phyloP scores from a whole-genome alignment of 139 green algal species.

The Closterium sp. region DNA sequence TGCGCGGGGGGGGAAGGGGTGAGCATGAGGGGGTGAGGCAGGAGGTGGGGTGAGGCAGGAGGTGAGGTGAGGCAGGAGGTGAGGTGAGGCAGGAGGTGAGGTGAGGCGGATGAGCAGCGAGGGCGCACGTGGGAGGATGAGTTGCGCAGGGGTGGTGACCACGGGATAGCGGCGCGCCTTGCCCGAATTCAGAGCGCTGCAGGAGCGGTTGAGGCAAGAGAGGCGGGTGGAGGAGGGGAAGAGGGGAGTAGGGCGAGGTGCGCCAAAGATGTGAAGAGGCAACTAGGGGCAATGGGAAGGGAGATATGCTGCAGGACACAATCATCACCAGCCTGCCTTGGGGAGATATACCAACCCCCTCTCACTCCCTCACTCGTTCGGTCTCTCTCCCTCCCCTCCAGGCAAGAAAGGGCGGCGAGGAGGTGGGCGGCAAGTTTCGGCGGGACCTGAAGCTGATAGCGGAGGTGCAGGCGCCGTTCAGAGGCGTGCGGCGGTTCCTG shows the following conservation, averaged over 20 bases:
- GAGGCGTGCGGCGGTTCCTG: constrained; percentile 34
- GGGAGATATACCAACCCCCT: too few relatives aligned
- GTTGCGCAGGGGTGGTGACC: too few relatives aligned
- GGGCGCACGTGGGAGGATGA: too few relatives aligned
- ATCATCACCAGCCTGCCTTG: too few relatives aligned
- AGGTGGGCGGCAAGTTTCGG: constrained; percentile 24
- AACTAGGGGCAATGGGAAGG: too few relatives aligned
- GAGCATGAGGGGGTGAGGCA: neutral
- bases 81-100: neutral
- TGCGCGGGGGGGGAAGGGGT: neutral
- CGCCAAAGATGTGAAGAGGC: too few relatives aligned
- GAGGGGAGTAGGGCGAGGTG: too few relatives aligned
- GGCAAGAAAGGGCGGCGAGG: constrained; percentile 16
- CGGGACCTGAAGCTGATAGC: constrained; percentile 42
- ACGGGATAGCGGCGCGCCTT: constrained; percentile 60
- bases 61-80: neutral
- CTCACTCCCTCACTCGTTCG: too few relatives aligned
- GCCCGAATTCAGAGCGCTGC: constrained; percentile 66
- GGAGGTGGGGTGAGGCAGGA: neutral
- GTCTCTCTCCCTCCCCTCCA: constrained; percentile 2
- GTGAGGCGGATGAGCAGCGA: too few relatives aligned
- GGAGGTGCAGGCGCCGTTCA: constrained; percentile 44
- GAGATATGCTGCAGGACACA: too few relatives aligned
- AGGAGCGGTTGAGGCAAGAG: too few relatives aligned
- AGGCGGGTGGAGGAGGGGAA: too few relatives aligned